Evolutionary conservation across 2,329 filamentous ascomycete genomes (phyloP), one percentile per base, ranked within the genome.

Genomic region (Xylaria polymorpha): DNA sequence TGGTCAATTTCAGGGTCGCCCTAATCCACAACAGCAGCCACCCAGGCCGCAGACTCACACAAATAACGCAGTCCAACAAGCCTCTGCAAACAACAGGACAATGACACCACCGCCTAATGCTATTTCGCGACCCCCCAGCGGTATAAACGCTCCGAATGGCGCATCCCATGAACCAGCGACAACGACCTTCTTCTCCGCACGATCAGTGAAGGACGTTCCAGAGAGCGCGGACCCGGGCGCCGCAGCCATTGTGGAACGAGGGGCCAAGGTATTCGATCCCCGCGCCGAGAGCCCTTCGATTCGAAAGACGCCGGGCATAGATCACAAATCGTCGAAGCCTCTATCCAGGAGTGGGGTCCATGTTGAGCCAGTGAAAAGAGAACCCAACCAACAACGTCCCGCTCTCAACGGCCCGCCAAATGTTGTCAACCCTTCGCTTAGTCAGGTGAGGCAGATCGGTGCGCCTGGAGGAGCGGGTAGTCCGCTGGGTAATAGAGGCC

Each of bases 281-380:
- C 90, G 90, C 67, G 86, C 89, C 6, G 91, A 94, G 75, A 93
- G 91, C 70, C 94, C 94, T 0, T 96, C 94, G 0, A 94, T 97
- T 77, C 89, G 93, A 70, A 94, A 95, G 78, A 98, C 95, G 0
- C 92, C 92, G 0, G 94, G 94, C 2, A 87, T 98, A 46, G 94
- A 98, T 76, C 93, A 97, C 77, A 89, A 83, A 25, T 91, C 88
- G 61, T 94, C 92, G 4, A 90, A 91, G 61, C 93, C 94, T 0
- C 82, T 97, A 1, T 86, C 86, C 4, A 87, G 86, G 70, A 85
- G 83, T 55, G 81, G 85, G 0, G 83, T 87, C 71, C 87, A 90
- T 67, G 82, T 88, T 0, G 78, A 84, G 0, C 83, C 85, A 1
- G 41, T 73, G 1, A 76, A 78, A 60, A 74, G 74, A 22, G 76